Evolutionary conservation across 495 filamentous ascomycete species (phyloP), one percentile per base, ranked within the genome.

Genomic region (Annulohypoxylon bovei): DNA sequence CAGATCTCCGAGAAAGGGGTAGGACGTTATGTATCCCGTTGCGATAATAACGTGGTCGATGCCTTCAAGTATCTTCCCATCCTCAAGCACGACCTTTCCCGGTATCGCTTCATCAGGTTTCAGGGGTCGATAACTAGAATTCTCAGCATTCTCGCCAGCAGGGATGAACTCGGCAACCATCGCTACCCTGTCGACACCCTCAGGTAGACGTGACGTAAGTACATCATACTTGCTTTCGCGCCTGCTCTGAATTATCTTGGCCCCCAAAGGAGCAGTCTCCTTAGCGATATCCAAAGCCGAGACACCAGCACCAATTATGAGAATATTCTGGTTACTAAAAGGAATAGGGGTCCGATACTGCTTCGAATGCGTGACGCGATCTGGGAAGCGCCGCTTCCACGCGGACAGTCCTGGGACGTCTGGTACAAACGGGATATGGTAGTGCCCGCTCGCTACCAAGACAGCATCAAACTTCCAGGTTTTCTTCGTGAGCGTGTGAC

Each of bases 21-120:
- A 80, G 1, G 81, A 81, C 49, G 87, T 86, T 53, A 87, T 86
- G 69, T 91, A 92, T 4, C 89, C 89, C 0, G 89, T 92, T n/a
- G 86, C 88, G 7, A 91, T 60, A 0, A 91, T 71, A 7, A 91
- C 77, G 6, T 73, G 77, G 65, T 91, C 82, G 39, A 92, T 85
- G 3, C 79, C 78, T 16, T 81, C 71, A 4, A 91, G 73, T 4
- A 84, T 67, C 3, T 68, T 75, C 3, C 81, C 76, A 33, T 83
- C 78, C 32, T 75, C 75, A 6, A 84, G 62, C 0, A 79, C 18
- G 27, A 71, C 54, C 27, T 30, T 67, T 3, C 77, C 76, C 12
- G 65, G 73, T 18, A 75, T 76, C 5, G 71, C 54, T 7, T 62
- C 18, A 3, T 40, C 25, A 55, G 42, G 64, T 7, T 56, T 71